Base-by-base conservation (phyloP, 805 yeast genomes). In the Candida stauntonica region DNA sequence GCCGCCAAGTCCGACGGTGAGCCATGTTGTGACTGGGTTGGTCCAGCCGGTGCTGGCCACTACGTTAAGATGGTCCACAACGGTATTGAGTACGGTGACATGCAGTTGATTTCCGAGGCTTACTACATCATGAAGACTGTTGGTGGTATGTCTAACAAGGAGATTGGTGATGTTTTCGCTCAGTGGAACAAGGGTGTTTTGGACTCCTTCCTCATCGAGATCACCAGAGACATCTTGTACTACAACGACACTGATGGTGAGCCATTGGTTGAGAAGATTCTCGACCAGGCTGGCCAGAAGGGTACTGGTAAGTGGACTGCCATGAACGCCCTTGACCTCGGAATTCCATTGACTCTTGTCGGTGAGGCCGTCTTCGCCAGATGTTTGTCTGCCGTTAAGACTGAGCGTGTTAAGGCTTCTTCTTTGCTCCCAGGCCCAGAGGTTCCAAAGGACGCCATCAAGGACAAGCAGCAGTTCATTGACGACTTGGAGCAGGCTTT, bases 271-370 rank as follows among this genome's bases (percentile, higher is more conserved):
- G 98, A 93, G 75, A 93, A 91, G 79, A 89, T 91, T 62, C 72
- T 88, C 67, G 99, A 91, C 71, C 67, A 86, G 60, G 99, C 99
- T 54, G 98, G 98, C 58, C 98, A 91, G 77, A 91, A 91, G 79
- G 99, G 99, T 79, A 91, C 99, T 54, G 99, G 99, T 75, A 91
- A 91, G 75, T 91, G 99, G 99, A 93, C 98, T 55, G 97, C 98
- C 50, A 86, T 91, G 68, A 89, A 88, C 66, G 98, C 98, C 48
- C 75, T 91, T 58, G 98, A 93, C 69, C 76, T 93, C 57, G 98
- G 98, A 68, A 87, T 86, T 85, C 99, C 99, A 55, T 96, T 91
- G 56, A 88, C 98, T 47, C 77, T 91, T 65, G 93, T 91, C 58
- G 97, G 98, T 67, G 99, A 91, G 77, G 98, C 99, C 45, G 99